A percentile compares a stretch with the other conserved stretches of the same genome.
Conservation (phyloP, 176 grass and related monocot species). For the Typha latifolia region DNA sequence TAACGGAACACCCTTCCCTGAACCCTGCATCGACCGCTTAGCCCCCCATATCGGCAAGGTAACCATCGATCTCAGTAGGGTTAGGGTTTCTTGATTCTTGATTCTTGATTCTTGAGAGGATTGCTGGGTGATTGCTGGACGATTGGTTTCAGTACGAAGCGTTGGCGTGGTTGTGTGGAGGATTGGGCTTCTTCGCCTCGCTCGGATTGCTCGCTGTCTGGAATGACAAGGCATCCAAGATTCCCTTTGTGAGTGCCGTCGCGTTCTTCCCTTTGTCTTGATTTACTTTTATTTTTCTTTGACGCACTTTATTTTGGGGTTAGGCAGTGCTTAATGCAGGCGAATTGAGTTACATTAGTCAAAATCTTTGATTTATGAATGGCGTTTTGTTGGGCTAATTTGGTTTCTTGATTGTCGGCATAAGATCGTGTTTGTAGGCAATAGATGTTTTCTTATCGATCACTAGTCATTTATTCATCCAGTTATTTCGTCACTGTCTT, state of each 20-base stretch:
- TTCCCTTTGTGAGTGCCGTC: slow-evolving; percentile 67
- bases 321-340: neutral
- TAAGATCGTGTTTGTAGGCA: no score
- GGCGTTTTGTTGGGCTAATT: no score
- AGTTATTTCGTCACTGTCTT: no score
- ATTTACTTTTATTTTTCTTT: neutral
- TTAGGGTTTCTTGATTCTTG: neutral
- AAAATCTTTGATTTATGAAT: no score
- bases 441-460: no score
- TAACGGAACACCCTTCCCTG: slow-evolving; percentile 83
- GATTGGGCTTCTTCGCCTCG: slow-evolving; percentile 61
- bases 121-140: neutral
- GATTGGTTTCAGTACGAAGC: slow-evolving; percentile 55
- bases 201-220: slow-evolving; percentile 46
- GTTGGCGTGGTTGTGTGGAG: slow-evolving; percentile 87
- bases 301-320: neutral
- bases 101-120: slow-evolving; percentile 22
- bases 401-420: no score
- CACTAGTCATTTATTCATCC: no score
- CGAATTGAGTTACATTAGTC: neutral
- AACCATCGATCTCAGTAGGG: neutral
- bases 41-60: slow-evolving; percentile 95
- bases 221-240: slow-evolving; percentile 91
- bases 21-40: slow-evolving; percentile 89
- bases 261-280: neutral